A percentile compares a stretch with the other conserved stretches of the same genome.
These are phyloP conservation scores for Diplocarpon mali DNA, from an alignment of 2,329 filamentous ascomycete species.

Conservation along the genomic window DNA sequence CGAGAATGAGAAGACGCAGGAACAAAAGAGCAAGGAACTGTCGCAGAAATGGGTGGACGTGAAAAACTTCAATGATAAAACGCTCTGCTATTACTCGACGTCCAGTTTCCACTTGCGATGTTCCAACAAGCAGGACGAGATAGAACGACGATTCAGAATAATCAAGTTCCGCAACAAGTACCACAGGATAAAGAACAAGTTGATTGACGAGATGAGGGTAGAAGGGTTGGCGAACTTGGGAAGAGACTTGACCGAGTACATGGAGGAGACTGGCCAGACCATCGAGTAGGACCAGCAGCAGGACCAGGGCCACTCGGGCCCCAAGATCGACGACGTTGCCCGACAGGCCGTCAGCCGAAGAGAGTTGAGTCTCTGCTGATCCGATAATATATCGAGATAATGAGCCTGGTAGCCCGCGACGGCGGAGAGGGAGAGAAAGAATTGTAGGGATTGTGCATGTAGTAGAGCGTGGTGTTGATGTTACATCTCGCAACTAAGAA, in stretches of 20 bases:
- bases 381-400: too few relatives aligned
- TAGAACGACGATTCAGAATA: neutral
- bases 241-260: neutral
- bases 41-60: slow-evolving; percentile 1
- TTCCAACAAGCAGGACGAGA: neutral
- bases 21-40: neutral
- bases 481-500: too few relatives aligned
- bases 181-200: neutral
- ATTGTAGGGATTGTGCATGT: too few relatives aligned
- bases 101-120: neutral
- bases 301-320: too few relatives aligned
- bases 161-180: neutral
- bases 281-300: too few relatives aligned
- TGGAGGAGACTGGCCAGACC: neutral
- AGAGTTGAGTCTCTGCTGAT: too few relatives aligned
- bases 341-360: too few relatives aligned
- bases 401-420: too few relatives aligned
- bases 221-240: neutral
- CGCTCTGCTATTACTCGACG: slow-evolving; percentile 1
- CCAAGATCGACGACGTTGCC: too few relatives aligned
- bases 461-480: too few relatives aligned
- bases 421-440: too few relatives aligned
- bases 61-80: neutral
- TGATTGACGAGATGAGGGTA: neutral
- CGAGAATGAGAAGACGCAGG: neutral